Evolutionary conservation across 2,329 filamentous ascomycete genomes (phyloP), one percentile per base, ranked within the genome.

Genomic region (Coniochaeta ligniaria): DNA sequence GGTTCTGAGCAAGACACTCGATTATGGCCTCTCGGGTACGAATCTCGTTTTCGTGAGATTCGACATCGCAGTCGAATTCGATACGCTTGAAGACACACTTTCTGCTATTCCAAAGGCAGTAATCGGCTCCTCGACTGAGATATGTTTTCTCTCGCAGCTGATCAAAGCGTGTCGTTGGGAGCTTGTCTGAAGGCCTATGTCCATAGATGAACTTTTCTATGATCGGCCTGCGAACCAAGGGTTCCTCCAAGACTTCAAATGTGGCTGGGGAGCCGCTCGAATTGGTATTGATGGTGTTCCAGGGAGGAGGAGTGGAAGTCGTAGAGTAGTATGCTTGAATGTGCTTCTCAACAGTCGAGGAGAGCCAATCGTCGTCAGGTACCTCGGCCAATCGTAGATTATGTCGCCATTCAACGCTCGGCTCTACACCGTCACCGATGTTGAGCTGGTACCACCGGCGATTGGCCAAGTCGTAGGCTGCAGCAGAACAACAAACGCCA

Each of bases 81-180:
- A 66, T 66, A n/a, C 64, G 63, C 58, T 66, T 65, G 55, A 66
- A 66, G 41, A 65, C 63, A 36, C 62, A 64, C 31, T 60, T 56
- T 35, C 58, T 56, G 35, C 38, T 56, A 43, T 61, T 31, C 63
- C 62, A 65, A 2, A 28, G 58, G 56, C 61, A 65, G 6, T 54
- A 57, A 33, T 65, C 62, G 20, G 60, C 57, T 12, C 58, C 58
- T 47, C 61, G 59, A 57, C 60, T 64, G 1, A 64, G 60, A 58
- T 63, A 63, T 20, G 17, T 33, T 43, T 63, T 59, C 55, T 61
- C 56, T n/a, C 60, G 38, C 17, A 60, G 36, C 24, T 60, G 60
- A 8, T 35, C 20, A 22, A 57, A 57, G 11, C 33, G 47, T n/a
- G 35, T 63, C 24, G 58, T 64, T n/a, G 60, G 62, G 41, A 64